Percentiles rank a stretch among this genome's conserved stretches.
phyloP scores from a whole-genome alignment of 2,329 filamentous ascomycete genomes.

The Talaromyces sp. region DNA sequence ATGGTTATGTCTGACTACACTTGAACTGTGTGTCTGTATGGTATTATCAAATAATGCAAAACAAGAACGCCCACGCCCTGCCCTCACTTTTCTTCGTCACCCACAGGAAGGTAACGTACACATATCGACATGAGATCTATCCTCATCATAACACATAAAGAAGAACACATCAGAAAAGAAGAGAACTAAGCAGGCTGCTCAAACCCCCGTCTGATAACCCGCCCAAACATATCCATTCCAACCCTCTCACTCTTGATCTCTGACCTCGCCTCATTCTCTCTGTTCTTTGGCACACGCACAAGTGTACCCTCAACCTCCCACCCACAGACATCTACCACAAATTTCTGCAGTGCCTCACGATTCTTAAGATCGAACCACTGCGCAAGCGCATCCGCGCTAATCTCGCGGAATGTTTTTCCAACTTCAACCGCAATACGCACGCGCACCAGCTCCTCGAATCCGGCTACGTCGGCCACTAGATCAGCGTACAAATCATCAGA shows the following conservation, averaged over 20 bases:
- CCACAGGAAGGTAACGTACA: slow-evolving; percentile 1
- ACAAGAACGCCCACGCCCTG: slow-evolving; percentile 18
- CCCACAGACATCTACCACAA: slow-evolving; percentile 78
- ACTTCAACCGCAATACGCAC: slow-evolving; percentile 85
- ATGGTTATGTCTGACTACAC: background rate
- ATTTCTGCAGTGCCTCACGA: slow-evolving; percentile 67
- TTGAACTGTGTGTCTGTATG: background rate
- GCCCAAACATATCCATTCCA: slow-evolving; percentile 48
- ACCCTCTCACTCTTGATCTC: slow-evolving; percentile 94
- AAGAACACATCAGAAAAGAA: slow-evolving; percentile 16
- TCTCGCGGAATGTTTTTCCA: slow-evolving; percentile 73
- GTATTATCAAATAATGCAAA: slow-evolving; percentile 1
- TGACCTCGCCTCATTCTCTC: slow-evolving; percentile 96
- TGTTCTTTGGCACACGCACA: slow-evolving; percentile 82
- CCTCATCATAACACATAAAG: slow-evolving; percentile 14
- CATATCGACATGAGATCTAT: slow-evolving; percentile 18
- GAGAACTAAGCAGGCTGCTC: slow-evolving; percentile 66
- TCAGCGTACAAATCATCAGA: slow-evolving; percentile 95
- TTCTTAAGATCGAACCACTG: slow-evolving; percentile 69
- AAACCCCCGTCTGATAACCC: slow-evolving; percentile 79
- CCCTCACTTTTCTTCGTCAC: slow-evolving; percentile 15
- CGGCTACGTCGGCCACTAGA: slow-evolving; percentile 85
- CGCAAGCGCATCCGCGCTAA: slow-evolving; percentile 65
- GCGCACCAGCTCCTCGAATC: slow-evolving; percentile 92
- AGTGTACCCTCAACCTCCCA: slow-evolving; percentile 67